Evolutionary conservation across 805 yeast species (phyloP).

Genomic region (Yarrowia deformans): DNA sequence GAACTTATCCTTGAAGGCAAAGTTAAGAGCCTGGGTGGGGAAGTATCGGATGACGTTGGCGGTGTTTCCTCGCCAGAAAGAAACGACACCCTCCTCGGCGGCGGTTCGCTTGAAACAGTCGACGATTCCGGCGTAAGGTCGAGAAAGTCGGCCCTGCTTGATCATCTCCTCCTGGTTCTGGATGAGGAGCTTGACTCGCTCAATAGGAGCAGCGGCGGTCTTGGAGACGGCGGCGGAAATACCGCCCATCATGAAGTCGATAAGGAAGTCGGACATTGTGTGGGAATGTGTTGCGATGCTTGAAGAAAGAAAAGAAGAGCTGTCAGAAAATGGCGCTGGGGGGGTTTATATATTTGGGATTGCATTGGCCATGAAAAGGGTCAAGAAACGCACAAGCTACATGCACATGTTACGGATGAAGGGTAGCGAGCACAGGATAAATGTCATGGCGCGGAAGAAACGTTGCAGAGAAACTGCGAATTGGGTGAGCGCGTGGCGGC

Average conservation of each 20-base stretch:
- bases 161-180: constrained; percentile 99
- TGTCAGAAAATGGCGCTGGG: constrained; percentile 8
- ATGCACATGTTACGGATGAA: neutral
- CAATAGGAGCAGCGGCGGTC: constrained; percentile 98
- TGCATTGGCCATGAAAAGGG: too few species aligned
- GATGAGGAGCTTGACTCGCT: constrained; percentile 93
- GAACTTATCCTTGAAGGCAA: constrained; percentile 98
- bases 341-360: constrained; percentile 29
- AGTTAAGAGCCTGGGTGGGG: constrained; percentile 99
- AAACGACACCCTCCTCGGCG: constrained; percentile 86
- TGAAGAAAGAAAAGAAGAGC: neutral
- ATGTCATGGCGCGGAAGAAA: neutral
- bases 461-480: neutral
- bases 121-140: constrained; percentile 84
- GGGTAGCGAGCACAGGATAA: too few species aligned
- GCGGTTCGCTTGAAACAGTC: constrained; percentile 97
- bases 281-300: constrained; percentile 16
- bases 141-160: constrained; percentile 93
- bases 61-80: constrained; percentile 99
- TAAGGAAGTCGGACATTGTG: constrained; percentile 44
- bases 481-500: neutral
- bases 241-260: constrained; percentile 79
- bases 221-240: constrained; percentile 98
- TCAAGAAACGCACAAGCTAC: too few species aligned
- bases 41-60: constrained; percentile 98